Base-by-base conservation (phyloP, 1,284 basidiomycete genomes). In the Puccinia sorghi region DNA sequence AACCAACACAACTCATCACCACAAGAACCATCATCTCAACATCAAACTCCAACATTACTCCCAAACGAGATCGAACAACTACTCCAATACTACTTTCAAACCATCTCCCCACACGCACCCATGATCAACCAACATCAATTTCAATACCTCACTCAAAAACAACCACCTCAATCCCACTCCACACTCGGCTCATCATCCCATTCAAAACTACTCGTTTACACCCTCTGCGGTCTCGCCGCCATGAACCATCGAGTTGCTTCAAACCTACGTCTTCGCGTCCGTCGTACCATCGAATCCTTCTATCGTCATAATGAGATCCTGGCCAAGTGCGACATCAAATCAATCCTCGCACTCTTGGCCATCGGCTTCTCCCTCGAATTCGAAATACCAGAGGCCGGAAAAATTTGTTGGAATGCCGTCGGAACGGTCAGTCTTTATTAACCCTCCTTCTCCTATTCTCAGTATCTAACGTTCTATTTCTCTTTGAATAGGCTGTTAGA, bases 301-400 rank as follows among this genome's bases (percentile, higher is more conserved):
- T 66, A 66, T 54, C 63, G 73, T n/a, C 32, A 59, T 15, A 41
- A 64, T 22, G 61, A 75, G n/a, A 52, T 75, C 43, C 48, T 75
- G 5, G 59, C 46, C 20, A 32, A 43, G 13, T 75, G 59, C 25
- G 73, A 75, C 25, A 56, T 75, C 13, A 64, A 56, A 15, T 64
- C 73, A 7, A 64, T 75, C 37, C 46, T 66, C 17, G 32, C 25
- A 15, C 63, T 75, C 25, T n/a, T 75, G 3, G 32, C 37, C 27
- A 52, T 52, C 32, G 37, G 61, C 25, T 75, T 64, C 50, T 52
- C 61, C 4, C 39, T 75, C 25, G 73, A 75, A 56, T 75, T 75
- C 25, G 73, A 75, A 67, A 52, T 37, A 2, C 63, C 59, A 11
- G 59, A 75, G 52, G 63, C 48, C 11, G 48, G 69, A 0, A 39